Conservation (phyloP, 1,284 basidiomycete genomes). For the Sanghuangporus baumii region DNA sequence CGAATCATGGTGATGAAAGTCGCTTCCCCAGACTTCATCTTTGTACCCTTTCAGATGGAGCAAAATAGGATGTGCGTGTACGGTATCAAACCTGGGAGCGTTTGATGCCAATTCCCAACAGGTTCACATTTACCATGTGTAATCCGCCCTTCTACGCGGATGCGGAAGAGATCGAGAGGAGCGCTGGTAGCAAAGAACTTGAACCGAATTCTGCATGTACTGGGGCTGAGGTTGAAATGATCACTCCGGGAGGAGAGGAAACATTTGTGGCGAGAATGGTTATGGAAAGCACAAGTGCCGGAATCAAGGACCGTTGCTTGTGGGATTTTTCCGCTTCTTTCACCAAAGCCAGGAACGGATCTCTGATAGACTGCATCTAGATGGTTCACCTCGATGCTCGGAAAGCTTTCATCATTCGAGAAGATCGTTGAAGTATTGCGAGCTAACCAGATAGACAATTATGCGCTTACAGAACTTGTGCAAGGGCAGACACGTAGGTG, state of each 20-base stretch:
- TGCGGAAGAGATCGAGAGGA: constrained; percentile 56
- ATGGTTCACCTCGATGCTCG: constrained; percentile 92
- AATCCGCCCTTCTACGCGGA: constrained; percentile 93
- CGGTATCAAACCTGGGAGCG: background rate
- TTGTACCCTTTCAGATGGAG: constrained; percentile 39
- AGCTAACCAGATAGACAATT: constrained; percentile 70
- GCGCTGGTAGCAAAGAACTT: constrained; percentile 56
- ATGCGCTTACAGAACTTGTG: constrained; percentile 74
- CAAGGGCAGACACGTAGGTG: constrained; percentile 87
- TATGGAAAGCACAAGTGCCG: constrained; percentile 50
- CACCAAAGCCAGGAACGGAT: background rate
- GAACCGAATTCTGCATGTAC: constrained; percentile 73
- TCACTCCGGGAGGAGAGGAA: constrained; percentile 81
- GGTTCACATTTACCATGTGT: constrained; percentile 81
- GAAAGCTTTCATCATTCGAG: constrained; percentile 72
- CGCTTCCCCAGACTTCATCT: constrained; percentile 37
- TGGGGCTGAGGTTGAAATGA: constrained; percentile 80
- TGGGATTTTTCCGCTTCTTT: constrained; percentile 26
- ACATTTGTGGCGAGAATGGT: constrained; percentile 78
- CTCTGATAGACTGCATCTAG: constrained; percentile 31
- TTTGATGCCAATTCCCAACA: constrained; percentile 19
- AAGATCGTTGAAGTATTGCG: constrained; percentile 57
- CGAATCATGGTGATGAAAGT: constrained; percentile 46
- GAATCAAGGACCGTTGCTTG: constrained; percentile 43
- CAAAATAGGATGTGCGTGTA: constrained; percentile 19